Base-by-base conservation (phyloP, 2,329 filamentous ascomycete genomes). In the Dactylonectria estremocensis region DNA sequence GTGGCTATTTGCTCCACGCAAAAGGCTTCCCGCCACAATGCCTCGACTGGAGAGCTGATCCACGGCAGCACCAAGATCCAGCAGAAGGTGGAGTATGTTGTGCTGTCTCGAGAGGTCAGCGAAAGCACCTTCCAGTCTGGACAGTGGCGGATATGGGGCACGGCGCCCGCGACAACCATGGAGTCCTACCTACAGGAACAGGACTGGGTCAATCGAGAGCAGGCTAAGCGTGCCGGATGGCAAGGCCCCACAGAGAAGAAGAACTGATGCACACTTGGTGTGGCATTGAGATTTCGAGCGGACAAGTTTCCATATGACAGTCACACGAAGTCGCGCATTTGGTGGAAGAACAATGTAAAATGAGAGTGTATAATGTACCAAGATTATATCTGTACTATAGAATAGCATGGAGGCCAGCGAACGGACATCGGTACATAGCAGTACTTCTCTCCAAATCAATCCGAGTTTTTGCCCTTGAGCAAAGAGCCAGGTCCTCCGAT, bases 81-180 rank as follows among this genome's bases (percentile, higher is more conserved):
- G 74, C 81, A 88, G 56, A 84, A 91, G 72, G 78, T 85, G 2
- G 92, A 94, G 82, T 89, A 93, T 74, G 70, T 94, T 5, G 90
- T 92, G 45, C 71, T 94, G 52, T 88, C 89, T 75, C 76, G 84
- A 31, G 64, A 79, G 33, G 69, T 87, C 49, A 80, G 85, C 75
- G 81, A 80, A 53, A 79, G 76, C 61, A 88, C 86, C 20, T 87
- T 82, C 70, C 77, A 82, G 75, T 78, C 84, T 63, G 80, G 78
- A 31, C 82, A 85, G 2, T 94, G 92, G 92, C 85, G 83, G 76
- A 79, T 93, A 57, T 92, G 91, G 87, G 91, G 92, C 14, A 91
- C 89, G 20, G 81, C 88, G 33, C 78, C 85, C 48, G 85, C 88
- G 72, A 89, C 87, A 13, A 86, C 85, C 1, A 76, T 86, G 2